Percentiles rank a stretch among this genome's conserved stretches.
phyloP scores from a whole-genome alignment of 129 eudicot genomes.

The Centaurea solstitialis region DNA sequence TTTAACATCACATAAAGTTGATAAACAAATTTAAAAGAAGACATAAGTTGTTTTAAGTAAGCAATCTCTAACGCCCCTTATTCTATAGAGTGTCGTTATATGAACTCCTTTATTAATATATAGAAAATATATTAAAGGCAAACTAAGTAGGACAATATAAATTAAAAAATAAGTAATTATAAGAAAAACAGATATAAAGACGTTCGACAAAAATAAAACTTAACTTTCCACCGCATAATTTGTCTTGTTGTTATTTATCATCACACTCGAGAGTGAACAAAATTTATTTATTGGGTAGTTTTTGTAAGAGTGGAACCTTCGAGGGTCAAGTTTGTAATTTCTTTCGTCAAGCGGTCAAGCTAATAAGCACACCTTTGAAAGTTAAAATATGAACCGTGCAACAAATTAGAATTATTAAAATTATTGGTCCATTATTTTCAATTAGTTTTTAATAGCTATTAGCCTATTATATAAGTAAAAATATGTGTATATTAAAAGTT shows the following conservation, averaged over 20 bases:
- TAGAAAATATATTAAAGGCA: neutral
- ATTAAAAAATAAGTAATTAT: neutral
- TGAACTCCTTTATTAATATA: neutral
- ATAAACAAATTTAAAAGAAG: no score
- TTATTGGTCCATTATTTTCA: neutral
- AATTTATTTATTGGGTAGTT: slow-evolving; percentile 2
- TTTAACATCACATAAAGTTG: no score
- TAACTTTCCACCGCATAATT: neutral
- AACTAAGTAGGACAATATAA: neutral
- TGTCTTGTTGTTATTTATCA: neutral
- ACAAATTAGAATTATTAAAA: slow-evolving; percentile 1
- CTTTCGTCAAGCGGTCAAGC: neutral
- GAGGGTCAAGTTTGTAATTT: slow-evolving; percentile 9
- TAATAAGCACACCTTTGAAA: slow-evolving; percentile 3
- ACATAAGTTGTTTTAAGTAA: no score
- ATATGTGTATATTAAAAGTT: no score
- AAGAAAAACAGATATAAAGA: neutral
- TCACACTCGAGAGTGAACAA: neutral
- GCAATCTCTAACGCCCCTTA: no score
- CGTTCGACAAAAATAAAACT: neutral
- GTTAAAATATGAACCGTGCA: slow-evolving; percentile 11
- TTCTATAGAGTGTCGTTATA: no score
- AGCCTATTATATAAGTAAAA: no score
- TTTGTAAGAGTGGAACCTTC: slow-evolving; percentile 6
- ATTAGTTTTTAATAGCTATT: no score